phyloP scores from a whole-genome alignment of 495 filamentous ascomycete species.

The Daldinia bambusicola region DNA sequence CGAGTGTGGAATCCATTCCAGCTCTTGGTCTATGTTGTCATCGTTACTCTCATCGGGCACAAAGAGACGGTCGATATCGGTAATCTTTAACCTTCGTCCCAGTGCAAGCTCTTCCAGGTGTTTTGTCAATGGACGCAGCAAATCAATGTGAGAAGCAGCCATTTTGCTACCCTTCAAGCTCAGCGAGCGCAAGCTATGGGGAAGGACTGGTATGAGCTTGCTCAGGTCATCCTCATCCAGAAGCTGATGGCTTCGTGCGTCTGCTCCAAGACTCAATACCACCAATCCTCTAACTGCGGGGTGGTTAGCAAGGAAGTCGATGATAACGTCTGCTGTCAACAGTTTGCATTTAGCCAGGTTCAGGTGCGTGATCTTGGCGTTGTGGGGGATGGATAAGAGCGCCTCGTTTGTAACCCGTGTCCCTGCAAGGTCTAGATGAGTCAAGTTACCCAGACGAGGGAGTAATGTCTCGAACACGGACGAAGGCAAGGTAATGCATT shows the following conservation, averaged over 20 bases:
- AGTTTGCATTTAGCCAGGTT: conserved; percentile 80
- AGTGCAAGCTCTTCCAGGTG: conserved; percentile 83
- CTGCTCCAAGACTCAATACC: conserved; percentile 79
- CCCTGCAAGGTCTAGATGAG: conserved; percentile 82
- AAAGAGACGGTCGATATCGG: conserved; percentile 70
- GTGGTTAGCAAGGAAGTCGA: conserved; percentile 78
- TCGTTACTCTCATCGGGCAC: conserved; percentile 56
- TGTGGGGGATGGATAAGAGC: conserved; percentile 74
- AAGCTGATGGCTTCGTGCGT: conserved; percentile 77
- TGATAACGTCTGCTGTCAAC: conserved; percentile 72
- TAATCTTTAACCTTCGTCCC: conserved; percentile 72
- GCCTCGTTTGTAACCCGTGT: conserved; percentile 81
- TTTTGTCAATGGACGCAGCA: conserved; percentile 77
- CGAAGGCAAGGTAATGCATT: conserved; percentile 79
- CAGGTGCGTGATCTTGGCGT: conserved; percentile 80
- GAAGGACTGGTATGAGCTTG: conserved; percentile 73
- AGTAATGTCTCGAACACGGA: conserved; percentile 75
- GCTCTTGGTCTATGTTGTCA: conserved; percentile 44
- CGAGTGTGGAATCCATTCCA: conserved; percentile 67
- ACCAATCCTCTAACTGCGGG: conserved; percentile 74
- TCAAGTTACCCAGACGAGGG: conserved; percentile 73
- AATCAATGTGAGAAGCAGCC: conserved; percentile 68
- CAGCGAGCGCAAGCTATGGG: conserved; percentile 74
- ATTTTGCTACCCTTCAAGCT: conserved; percentile 82
- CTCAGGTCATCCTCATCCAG: conserved; percentile 72